Percentiles rank a stretch among this genome's conserved stretches.
Conservation (phyloP, 2,329 filamentous ascomycete genomes). For the Pseudogymnoascus pannorum region DNA sequence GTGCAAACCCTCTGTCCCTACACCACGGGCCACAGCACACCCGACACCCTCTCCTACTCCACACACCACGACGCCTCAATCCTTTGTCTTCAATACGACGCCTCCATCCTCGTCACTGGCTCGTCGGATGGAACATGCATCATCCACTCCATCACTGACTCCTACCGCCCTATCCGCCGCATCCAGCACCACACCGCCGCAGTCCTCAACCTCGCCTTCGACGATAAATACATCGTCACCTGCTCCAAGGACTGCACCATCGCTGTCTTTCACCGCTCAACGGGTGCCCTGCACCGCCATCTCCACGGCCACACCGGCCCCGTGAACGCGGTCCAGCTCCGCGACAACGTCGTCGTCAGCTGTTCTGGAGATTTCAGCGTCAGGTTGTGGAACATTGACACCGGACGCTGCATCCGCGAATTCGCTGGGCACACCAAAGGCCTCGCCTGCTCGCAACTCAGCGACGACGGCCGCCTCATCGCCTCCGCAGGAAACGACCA, state of each 20-base stretch:
- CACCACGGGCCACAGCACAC: slow-evolving; percentile 38
- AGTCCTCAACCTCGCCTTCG: slow-evolving; percentile 89
- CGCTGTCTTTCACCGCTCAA: slow-evolving; percentile 86
- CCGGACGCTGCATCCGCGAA: slow-evolving; percentile 81
- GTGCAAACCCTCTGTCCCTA: slow-evolving; percentile 32
- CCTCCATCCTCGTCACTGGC: slow-evolving; percentile 86
- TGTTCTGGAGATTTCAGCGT: slow-evolving; percentile 90
- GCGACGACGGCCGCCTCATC: slow-evolving; percentile 87
- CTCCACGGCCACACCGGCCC: slow-evolving; percentile 82
- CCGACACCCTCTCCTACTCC: slow-evolving; percentile 49
- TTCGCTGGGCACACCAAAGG: slow-evolving; percentile 88
- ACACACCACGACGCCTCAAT: slow-evolving; percentile 85
- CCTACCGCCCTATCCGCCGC: slow-evolving; percentile 72
- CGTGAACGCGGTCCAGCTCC: slow-evolving; percentile 93
- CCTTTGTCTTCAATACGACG: slow-evolving; percentile 89
- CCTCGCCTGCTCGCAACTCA: slow-evolving; percentile 92
- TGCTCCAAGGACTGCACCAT: slow-evolving; percentile 95
- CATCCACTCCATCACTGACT: slow-evolving; percentile 73
- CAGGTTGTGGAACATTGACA: slow-evolving; percentile 91
- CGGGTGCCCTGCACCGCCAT: slow-evolving; percentile 67
- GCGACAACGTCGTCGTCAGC: slow-evolving; percentile 85
- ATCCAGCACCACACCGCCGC: slow-evolving; percentile 76
- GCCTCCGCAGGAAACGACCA: slow-evolving; percentile 93
- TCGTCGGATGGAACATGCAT: slow-evolving; percentile 91
- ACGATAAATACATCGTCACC: slow-evolving; percentile 86